Evolutionary conservation across 352 stramenopile genomes (phyloP), one percentile per base, ranked within the genome.

Genomic region (Elongisporangium undulatum): DNA sequence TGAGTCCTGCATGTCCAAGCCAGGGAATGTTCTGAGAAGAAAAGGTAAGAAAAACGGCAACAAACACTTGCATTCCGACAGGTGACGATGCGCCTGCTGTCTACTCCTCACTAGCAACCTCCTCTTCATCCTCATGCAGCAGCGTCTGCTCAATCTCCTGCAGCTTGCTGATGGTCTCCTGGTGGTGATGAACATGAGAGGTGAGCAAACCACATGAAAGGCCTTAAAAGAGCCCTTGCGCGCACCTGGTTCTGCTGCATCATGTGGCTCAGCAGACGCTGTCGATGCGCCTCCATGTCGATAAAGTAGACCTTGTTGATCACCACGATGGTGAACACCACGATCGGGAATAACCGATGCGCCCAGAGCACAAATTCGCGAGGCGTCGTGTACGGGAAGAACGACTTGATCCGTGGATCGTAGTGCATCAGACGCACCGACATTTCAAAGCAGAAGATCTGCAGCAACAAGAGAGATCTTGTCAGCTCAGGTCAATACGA

Each of bases 241-340:
- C 64, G 51, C 29, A 85, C 75, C 58, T 79, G 66, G 53, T 83
- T 85, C 59, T 82, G 78, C 56, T 77, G 29, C 56, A 80, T 38
- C 75, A 88, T 81, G 55, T 85, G 66, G 29, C 67, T 51, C 20
- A 87, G 62, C 4, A 83, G 59, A 15, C 56, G 63, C 49, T 78
- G 61, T 9, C 75, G 76, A 45, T 90, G 81, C 26, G 81, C 67
- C 29, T 87, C 76, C 68, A 89, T 56, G 57, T 90, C 78, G 34
- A 90, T 58, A 51, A 73, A 87, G 34, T 82, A 83, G 8, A 79
- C 64, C 17, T 73, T 79, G 55, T 85, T 85, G 21, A 82, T 71
- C 21, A 62, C 71, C 38, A 83, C 62, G 20, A 61, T 51, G 0
- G 71, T 58, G 49, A 87, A 81, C 16, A 68, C 72, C 7, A 80